These are phyloP conservation scores for Aspergillus asperescens DNA, from an alignment of 495 filamentous ascomycete species.

Conservation along the genomic window DNA sequence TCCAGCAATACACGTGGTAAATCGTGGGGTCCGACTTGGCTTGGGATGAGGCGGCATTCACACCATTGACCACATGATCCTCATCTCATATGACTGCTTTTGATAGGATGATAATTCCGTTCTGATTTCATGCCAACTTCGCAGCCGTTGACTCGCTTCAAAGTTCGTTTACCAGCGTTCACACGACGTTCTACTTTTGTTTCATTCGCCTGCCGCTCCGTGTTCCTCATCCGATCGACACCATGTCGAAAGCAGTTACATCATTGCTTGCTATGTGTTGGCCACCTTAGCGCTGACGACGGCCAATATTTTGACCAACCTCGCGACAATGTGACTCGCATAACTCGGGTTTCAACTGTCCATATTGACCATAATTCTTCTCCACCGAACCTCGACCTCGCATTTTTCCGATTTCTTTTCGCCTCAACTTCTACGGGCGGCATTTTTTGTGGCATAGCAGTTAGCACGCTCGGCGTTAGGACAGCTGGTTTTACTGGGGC, in stretches of 20 bases:
- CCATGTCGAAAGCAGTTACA: constrained; percentile 9
- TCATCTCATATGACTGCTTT: background rate
- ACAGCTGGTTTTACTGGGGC: constrained; percentile 7
- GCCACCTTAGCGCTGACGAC: constrained; percentile 9
- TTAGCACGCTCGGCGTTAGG: constrained; percentile 28
- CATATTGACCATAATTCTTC: constrained; percentile 18
- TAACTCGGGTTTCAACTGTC: constrained; percentile 18
- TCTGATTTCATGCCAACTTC: background rate
- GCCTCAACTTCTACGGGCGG: constrained; percentile 14
- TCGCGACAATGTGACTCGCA: constrained; percentile 8
- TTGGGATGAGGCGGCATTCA: background rate
- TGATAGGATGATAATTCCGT: background rate
- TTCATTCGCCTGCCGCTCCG: background rate
- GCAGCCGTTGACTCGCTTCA: background rate
- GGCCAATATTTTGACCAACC: constrained; percentile 7
- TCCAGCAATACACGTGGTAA: background rate
- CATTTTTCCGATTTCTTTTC: constrained; percentile 4
- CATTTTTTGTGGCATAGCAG: constrained; percentile 29
- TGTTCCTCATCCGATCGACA: background rate
- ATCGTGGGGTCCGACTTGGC: background rate
- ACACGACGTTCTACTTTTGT: background rate
- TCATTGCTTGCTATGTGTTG: constrained; percentile 15
- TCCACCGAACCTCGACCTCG: background rate
- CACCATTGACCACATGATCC: background rate
- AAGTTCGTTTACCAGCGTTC: background rate